Percentiles rank a stretch among this genome's conserved stretches.
Evolutionary conservation across 305 asterid genomes (phyloP).

Genomic region (Solanum aculeatissimum): DNA sequence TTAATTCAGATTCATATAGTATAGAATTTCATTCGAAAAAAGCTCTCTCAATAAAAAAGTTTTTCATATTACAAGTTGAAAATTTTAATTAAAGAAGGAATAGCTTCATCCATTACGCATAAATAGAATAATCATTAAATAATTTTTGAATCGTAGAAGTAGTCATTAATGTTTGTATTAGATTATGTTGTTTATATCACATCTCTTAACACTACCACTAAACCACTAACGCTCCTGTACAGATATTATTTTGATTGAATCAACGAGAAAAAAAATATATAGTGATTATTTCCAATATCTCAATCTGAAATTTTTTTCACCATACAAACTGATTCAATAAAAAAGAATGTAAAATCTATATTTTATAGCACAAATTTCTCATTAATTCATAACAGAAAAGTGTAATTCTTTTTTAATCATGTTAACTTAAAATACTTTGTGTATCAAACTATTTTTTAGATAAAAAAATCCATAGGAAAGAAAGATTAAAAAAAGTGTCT

Average conservation of each 20-base stretch:
- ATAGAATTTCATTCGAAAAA: no score
- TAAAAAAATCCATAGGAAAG: slow-evolving; percentile 20
- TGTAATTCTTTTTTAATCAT: background rate
- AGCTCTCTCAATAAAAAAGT: no score
- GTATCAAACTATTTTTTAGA: background rate
- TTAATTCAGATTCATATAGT: background rate
- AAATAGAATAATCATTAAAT: slow-evolving; percentile 16
- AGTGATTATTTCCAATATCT: background rate
- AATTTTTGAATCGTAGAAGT: slow-evolving; percentile 4
- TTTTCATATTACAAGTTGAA: no score
- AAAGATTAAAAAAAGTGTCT: slow-evolving; percentile 12
- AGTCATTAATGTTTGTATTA: no score
- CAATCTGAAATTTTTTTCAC: no score
- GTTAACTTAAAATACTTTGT: background rate
- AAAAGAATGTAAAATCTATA: background rate
- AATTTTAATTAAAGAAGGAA: no score
- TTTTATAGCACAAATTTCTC: background rate
- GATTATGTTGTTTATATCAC: background rate
- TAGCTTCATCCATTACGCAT: no score
- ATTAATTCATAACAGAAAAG: background rate
- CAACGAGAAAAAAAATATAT: background rate
- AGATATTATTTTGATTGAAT: background rate
- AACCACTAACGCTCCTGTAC: background rate
- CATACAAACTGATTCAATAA: background rate
- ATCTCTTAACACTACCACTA: background rate